These are phyloP conservation scores for Chrysoporthe puriensis DNA, from an alignment of 2,329 filamentous ascomycete genomes.

Conservation along the genomic window DNA sequence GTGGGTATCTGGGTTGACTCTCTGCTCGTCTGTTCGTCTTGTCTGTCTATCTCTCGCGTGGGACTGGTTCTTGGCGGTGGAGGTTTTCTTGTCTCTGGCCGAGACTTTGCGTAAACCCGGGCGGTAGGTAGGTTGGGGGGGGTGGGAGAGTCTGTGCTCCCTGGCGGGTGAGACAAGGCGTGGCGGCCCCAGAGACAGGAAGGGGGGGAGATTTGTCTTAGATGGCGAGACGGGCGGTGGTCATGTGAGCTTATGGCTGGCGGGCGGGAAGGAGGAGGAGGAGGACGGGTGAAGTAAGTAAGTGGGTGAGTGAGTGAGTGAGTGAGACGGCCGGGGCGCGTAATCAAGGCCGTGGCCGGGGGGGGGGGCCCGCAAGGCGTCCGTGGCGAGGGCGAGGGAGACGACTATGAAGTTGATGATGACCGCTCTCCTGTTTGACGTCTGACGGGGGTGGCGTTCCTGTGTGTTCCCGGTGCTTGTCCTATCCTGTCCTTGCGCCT, in stretches of 20 bases:
- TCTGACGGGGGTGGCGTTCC: neutral
- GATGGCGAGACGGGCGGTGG: neutral
- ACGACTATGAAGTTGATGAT: neutral
- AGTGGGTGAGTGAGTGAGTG: no score
- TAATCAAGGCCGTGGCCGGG: neutral
- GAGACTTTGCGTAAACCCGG: no score
- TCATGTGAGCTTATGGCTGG: conserved; percentile 4
- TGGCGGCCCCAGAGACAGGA: neutral
- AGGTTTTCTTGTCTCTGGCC: no score
- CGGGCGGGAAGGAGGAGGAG: neutral
- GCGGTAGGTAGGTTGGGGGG: neutral
- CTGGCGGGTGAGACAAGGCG: neutral
- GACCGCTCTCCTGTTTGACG: neutral
- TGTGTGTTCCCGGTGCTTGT: neutral
- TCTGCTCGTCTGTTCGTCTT: no score
- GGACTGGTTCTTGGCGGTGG: no score
- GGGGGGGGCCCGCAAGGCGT: no score
- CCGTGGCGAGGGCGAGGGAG: neutral
- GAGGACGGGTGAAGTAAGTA: no score
- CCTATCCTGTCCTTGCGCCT: no score
- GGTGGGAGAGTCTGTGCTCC: neutral
- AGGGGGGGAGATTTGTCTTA: neutral
- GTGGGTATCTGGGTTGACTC: no score
- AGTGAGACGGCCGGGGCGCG: conserved; percentile 2
- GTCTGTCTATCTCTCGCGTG: no score